These are phyloP conservation scores for Beauveria scarabaeidicola DNA, from an alignment of 2,329 filamentous ascomycete species.

Conservation along the genomic window DNA sequence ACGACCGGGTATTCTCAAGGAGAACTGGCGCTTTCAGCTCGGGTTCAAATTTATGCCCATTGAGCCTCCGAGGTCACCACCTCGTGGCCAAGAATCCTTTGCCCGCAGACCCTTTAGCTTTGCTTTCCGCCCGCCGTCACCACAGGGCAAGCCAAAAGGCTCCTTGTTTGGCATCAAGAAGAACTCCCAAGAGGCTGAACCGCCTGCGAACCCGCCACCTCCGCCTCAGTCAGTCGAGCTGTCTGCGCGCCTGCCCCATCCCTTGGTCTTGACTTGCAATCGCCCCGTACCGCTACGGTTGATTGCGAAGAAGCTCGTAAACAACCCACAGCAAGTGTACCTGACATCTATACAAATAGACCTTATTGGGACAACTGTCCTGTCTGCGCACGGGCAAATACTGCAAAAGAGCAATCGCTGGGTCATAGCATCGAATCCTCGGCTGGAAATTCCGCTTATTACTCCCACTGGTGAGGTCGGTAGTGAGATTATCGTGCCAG, in stretches of 20 bases:
- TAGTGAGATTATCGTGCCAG: slow-evolving; percentile 61
- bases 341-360: slow-evolving; percentile 74
- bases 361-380: slow-evolving; percentile 68
- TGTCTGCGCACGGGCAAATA: slow-evolving; percentile 67
- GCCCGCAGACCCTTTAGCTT: slow-evolving; percentile 64
- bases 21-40: slow-evolving; percentile 65
- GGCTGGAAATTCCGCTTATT: slow-evolving; percentile 65
- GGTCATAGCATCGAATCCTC: slow-evolving; percentile 63
- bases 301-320: slow-evolving; percentile 66
- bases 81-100: slow-evolving; percentile 69
- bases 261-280: slow-evolving; percentile 83
- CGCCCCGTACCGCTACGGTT: slow-evolving; percentile 73
- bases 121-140: slow-evolving; percentile 29
- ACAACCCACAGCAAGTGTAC: slow-evolving; percentile 61
- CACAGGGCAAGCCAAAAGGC: slow-evolving; percentile 41
- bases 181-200: slow-evolving; percentile 16
- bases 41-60: slow-evolving; percentile 87
- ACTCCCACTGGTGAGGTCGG: slow-evolving; percentile 46
- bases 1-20: slow-evolving; percentile 79
- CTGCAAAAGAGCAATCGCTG: slow-evolving; percentile 65
- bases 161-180: slow-evolving; percentile 47
- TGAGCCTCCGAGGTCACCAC: slow-evolving; percentile 68
- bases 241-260: slow-evolving; percentile 73
- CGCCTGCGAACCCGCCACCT: not conserved
- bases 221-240: slow-evolving; percentile 64